A percentile compares a stretch with the other conserved stretches of the same genome.
phyloP scores from a whole-genome alignment of 805 yeast genomes.

The Cyberlindnera galapagoensis region DNA sequence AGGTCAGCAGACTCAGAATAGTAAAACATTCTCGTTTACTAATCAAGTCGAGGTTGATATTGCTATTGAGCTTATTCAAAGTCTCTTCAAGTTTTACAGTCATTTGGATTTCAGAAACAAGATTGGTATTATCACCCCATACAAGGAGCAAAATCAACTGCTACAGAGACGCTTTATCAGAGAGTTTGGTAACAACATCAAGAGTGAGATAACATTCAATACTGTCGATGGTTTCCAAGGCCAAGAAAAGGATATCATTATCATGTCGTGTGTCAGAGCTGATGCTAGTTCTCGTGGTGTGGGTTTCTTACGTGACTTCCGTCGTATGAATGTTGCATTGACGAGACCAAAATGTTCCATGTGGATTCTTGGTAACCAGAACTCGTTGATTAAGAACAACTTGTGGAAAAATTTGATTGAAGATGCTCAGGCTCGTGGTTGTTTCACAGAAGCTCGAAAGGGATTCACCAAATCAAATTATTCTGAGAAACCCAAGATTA shows the following conservation, averaged over 20 bases:
- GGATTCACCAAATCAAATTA: constrained; percentile 14
- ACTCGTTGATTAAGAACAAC: constrained; percentile 55
- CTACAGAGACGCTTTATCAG: constrained; percentile 51
- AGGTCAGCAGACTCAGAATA: constrained; percentile 60
- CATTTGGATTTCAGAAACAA: constrained; percentile 51
- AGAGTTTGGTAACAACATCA: constrained; percentile 56
- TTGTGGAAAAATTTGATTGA: constrained; percentile 69
- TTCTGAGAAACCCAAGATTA: background rate
- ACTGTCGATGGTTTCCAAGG: constrained; percentile 98
- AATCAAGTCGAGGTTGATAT: constrained; percentile 68
- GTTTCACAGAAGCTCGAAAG: constrained; percentile 9
- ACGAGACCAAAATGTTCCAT: constrained; percentile 90
- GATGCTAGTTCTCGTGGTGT: constrained; percentile 50
- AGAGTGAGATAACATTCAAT: constrained; percentile 73
- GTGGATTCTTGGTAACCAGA: constrained; percentile 83
- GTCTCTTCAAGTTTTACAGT: constrained; percentile 44
- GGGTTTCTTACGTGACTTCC: constrained; percentile 83
- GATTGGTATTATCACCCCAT: constrained; percentile 91
- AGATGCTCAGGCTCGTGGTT: constrained; percentile 52
- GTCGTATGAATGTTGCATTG: constrained; percentile 96
- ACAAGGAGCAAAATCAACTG: constrained; percentile 74
- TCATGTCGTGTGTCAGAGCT: constrained; percentile 95
- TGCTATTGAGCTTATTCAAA: constrained; percentile 60
- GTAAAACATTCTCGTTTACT: constrained; percentile 59
- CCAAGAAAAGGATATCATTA: constrained; percentile 90